phyloP scores from a whole-genome alignment of 495 filamentous ascomycete species.

The Aspergillus baeticus region DNA sequence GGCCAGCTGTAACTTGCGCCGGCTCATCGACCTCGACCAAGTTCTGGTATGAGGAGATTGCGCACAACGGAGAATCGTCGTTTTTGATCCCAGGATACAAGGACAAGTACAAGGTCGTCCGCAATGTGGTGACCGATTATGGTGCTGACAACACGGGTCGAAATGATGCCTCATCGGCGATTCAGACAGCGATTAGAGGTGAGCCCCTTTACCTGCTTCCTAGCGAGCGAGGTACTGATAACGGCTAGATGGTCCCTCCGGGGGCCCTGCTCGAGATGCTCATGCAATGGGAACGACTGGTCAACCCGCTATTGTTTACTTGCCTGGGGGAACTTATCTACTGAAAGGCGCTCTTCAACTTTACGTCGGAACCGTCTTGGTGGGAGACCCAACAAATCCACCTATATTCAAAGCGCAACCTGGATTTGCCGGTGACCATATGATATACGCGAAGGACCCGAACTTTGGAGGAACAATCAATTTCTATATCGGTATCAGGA shows the following conservation, averaged over 20 bases:
- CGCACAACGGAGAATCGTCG: constrained; percentile 33
- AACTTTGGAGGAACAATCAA: constrained; percentile 33
- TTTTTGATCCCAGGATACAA: constrained; percentile 24
- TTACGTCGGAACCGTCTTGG: constrained; percentile 39
- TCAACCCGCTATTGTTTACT: constrained; percentile 46
- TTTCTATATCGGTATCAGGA: constrained; percentile 45
- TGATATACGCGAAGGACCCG: constrained; percentile 39
- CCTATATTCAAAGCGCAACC: constrained; percentile 31
- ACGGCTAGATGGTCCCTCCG: constrained; percentile 20
- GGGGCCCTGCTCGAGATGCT: constrained; percentile 26
- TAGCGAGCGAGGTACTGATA: neutral
- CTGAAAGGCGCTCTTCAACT: constrained; percentile 35
- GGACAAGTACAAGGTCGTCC: constrained; percentile 33
- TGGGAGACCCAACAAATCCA: constrained; percentile 38
- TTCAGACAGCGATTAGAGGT: constrained; percentile 34
- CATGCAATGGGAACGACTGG: constrained; percentile 42
- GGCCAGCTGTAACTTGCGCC: constrained; percentile 1
- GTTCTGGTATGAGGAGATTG: constrained; percentile 37
- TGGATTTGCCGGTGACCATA: constrained; percentile 24
- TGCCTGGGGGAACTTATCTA: constrained; percentile 45
- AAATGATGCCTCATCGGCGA: constrained; percentile 23
- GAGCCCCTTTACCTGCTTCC: neutral
- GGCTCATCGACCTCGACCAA: constrained; percentile 9
- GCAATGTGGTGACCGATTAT: constrained; percentile 35
- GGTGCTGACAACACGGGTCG: constrained; percentile 32